phyloP scores from a whole-genome alignment of 2,329 filamentous ascomycete genomes.

The Bipolaris victoriae region DNA sequence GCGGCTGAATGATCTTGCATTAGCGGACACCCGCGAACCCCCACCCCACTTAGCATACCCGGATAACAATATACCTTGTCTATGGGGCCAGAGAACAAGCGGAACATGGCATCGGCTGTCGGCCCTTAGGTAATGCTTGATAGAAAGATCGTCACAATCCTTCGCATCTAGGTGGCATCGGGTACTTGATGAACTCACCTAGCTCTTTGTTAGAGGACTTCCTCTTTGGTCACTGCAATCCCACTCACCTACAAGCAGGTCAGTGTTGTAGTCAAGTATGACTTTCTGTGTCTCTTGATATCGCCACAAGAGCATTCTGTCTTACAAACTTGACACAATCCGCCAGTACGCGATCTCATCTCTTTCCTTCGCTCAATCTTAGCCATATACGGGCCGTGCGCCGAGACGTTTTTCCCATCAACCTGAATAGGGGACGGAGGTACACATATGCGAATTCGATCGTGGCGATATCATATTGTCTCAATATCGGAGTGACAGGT shows the following conservation, averaged over 20 bases:
- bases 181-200: not conserved
- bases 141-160: not conserved
- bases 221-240: not conserved
- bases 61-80: not conserved
- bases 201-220: not conserved
- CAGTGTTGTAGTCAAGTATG: not conserved
- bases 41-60: not conserved
- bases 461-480: no score
- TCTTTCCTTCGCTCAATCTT: no score
- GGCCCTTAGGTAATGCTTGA: not conserved
- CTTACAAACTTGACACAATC: not conserved
- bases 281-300: not conserved
- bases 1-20: not conserved
- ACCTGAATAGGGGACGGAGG: no score
- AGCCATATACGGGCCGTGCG: not conserved
- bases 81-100: not conserved
- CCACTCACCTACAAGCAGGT: not conserved
- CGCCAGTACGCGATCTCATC: not conserved
- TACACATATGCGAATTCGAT: no score
- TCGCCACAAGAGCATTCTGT: not conserved
- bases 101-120: not conserved
- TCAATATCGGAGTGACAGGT: no score
- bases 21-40: not conserved
- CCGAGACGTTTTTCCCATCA: not conserved
- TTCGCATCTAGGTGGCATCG: not conserved